phyloP scores from a whole-genome alignment of 164 flowering plant genomes.

The Platanus orientalis region DNA sequence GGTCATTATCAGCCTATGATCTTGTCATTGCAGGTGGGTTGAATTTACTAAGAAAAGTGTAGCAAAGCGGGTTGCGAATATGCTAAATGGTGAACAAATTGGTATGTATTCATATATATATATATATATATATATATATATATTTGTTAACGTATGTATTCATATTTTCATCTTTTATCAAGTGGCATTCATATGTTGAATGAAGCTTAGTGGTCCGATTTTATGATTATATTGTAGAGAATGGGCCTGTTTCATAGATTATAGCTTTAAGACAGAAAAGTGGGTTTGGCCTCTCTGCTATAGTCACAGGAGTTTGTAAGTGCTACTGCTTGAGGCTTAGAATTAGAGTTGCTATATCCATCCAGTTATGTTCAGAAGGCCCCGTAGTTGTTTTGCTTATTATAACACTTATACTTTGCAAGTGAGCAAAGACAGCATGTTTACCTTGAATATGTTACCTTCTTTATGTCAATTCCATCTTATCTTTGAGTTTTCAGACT shows the following conservation, averaged over 20 bases:
- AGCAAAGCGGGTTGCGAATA: conserved; percentile 71
- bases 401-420: too few species aligned
- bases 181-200: background rate
- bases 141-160: too few species aligned
- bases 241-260: too few species aligned
- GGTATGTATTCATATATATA: too few species aligned
- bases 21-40: conserved; percentile 66
- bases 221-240: too few species aligned
- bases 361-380: background rate
- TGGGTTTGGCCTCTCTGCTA: background rate
- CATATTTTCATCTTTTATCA: background rate
- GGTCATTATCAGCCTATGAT: background rate
- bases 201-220: too few species aligned
- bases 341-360: background rate
- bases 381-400: too few species aligned
- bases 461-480: background rate
- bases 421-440: too few species aligned
- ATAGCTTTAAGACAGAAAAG: background rate
- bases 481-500: conserved; percentile 7
- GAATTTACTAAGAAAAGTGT: conserved; percentile 69
- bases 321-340: background rate
- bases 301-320: background rate
- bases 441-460: too few species aligned
- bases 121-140: too few species aligned
- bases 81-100: conserved; percentile 84